Base-by-base conservation (phyloP, 768 basidiomycete species). In the Suillus weaverae region DNA sequence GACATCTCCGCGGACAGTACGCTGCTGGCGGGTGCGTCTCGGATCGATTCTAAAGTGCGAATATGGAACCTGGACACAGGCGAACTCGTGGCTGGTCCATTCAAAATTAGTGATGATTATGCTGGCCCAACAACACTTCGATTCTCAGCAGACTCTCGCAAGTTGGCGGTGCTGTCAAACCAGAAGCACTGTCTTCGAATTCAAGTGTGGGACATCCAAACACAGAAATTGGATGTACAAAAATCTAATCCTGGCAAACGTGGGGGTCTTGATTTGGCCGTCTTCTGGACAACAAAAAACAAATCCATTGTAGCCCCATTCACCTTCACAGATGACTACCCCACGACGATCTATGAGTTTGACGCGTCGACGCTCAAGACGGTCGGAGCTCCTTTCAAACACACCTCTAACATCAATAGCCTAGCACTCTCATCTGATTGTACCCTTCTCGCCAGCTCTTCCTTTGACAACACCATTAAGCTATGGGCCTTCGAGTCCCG, bases 371-470 rank as follows among this genome's bases (percentile, higher is more conserved):
- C 44, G 11, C 44, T 46, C n/a, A 10, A 46, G 2, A 46, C n/a
- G n/a, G 11, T 46, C 5, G n/a, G 44, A 11, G 44, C 44, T 2
- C 44, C 44, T n/a, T 46, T 46, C 44, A 46, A 46, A 46, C 10
- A 46, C 44, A 11, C 44, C 11, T 0, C 0, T 2, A 0, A 0
- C 5, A 22, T 46, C n/a, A 0, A 0, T 4, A 2, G n/a, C 22
- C 44, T 46, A 13, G n/a, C n/a, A 22, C n/a, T 46, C n/a, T 46
- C 44, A 11, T 46, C 44, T n/a, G n/a, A 46, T 22, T 22, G 11
- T 22, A 5, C 1, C 13, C 11, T 46, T 22, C 44, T 46, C n/a
- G 44, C 44, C 43, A n/a, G 9, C 20, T 46, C 44, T 46, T 46
- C 11, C 11, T 0, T 1, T 1, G 9, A 13, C 5, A 0, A 4